These are phyloP conservation scores for Fusarium hainanense DNA, from an alignment of 2,329 filamentous ascomycete genomes.

Conservation along the genomic window DNA sequence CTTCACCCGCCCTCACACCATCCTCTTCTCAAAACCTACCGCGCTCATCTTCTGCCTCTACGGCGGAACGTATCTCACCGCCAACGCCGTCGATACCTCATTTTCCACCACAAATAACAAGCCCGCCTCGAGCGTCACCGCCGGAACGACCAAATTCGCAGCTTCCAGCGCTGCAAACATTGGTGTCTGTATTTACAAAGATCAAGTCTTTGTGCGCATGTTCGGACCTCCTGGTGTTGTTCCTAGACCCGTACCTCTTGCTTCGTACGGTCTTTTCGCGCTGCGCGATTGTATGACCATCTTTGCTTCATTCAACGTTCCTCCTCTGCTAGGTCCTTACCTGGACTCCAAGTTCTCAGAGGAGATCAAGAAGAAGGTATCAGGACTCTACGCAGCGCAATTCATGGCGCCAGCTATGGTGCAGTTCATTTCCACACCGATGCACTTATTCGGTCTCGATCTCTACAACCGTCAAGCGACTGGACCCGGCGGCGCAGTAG, in stretches of 20 bases:
- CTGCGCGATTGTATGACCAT: constrained; percentile 88
- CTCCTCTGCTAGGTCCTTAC: constrained; percentile 77
- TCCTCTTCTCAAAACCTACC: constrained; percentile 74
- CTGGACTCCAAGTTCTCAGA: constrained; percentile 67
- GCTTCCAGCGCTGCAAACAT: constrained; percentile 86
- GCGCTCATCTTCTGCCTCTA: constrained; percentile 80
- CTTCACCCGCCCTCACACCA: constrained; percentile 67
- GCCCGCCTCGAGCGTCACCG: constrained; percentile 72
- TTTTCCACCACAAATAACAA: constrained; percentile 70
- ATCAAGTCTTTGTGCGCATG: constrained; percentile 83
- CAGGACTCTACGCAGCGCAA: constrained; percentile 75
- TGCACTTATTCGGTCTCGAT: constrained; percentile 87
- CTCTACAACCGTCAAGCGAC: constrained; percentile 77
- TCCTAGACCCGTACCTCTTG: constrained; percentile 70
- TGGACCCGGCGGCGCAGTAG: constrained; percentile 41
- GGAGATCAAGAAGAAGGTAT: constrained; percentile 58
- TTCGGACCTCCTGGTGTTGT: constrained; percentile 72
- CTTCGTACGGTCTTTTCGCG: constrained; percentile 83
- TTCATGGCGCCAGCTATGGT: constrained; percentile 82
- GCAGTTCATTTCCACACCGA: constrained; percentile 82
- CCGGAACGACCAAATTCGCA: constrained; percentile 82
- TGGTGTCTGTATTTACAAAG: constrained; percentile 88
- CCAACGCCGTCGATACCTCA: constrained; percentile 86
- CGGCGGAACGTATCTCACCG: constrained; percentile 88
- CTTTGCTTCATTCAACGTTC: constrained; percentile 92